Evolutionary conservation across 306 rosid genomes (phyloP).

Genomic region (Leucaena leucocephala): DNA sequence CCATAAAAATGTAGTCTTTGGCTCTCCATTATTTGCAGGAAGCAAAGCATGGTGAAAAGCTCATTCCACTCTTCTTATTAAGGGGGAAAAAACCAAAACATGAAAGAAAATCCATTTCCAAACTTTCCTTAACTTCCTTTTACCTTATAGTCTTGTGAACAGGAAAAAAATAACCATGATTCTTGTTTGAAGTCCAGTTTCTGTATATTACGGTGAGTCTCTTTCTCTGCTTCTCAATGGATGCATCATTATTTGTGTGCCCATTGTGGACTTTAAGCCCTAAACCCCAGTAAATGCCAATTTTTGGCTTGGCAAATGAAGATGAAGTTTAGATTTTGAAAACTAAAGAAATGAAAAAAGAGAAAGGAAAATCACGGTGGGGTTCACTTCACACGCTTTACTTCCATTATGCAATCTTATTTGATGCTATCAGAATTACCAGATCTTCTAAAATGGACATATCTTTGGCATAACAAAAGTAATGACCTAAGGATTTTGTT

Average conservation of each 20-base stretch:
- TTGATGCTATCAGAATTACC: constrained; percentile 24
- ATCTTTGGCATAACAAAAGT: constrained; percentile 33
- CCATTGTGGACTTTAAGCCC: constrained; percentile 22
- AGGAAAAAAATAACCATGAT: not conserved
- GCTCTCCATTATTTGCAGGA: constrained; percentile 4
- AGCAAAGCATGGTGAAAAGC: constrained; percentile 17
- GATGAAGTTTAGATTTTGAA: not conserved
- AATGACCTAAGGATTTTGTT: constrained; percentile 20
- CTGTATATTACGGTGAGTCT: not conserved
- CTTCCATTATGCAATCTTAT: constrained; percentile 31
- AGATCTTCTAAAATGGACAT: not conserved
- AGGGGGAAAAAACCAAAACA: not conserved
- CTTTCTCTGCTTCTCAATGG: constrained; percentile 12
- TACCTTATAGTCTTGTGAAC: not conserved
- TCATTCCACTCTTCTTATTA: constrained; percentile 13
- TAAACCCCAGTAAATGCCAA: constrained; percentile 25
- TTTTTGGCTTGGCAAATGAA: constrained; percentile 12
- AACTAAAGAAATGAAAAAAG: not conserved
- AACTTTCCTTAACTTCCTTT: not conserved
- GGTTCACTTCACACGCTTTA: constrained; percentile 38
- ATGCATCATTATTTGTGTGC: constrained; percentile 8
- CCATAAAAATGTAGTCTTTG: not conserved
- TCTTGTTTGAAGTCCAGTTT: constrained; percentile 5
- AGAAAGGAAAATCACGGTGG: constrained; percentile 19
- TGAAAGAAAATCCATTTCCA: not conserved